phyloP scores from a whole-genome alignment of 2,329 filamentous ascomycete genomes.

The Talaromyces pinophilus region DNA sequence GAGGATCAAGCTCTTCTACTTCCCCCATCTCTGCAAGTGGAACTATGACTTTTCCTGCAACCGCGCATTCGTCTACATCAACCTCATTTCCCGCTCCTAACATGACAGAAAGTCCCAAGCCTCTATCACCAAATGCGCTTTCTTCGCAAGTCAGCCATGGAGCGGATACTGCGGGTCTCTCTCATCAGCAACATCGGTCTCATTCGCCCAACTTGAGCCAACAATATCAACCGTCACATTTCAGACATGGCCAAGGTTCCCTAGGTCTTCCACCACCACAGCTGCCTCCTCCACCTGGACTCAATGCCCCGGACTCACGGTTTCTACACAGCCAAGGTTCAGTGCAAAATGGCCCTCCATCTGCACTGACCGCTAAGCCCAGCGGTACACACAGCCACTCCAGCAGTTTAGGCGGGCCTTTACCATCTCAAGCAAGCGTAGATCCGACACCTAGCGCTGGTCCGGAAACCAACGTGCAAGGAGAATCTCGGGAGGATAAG shows the following conservation, averaged over 20 bases:
- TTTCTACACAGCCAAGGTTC: conserved; percentile 44
- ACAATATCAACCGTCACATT: conserved; percentile 47
- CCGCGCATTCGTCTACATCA: conserved; percentile 47
- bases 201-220: conserved; percentile 48
- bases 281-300: conserved; percentile 46
- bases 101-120: conserved; percentile 86
- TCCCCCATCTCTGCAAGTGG: conserved; percentile 53
- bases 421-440: conserved; percentile 29
- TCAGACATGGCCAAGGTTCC: conserved; percentile 27
- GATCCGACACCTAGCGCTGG: conserved; percentile 19
- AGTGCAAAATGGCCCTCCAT: conserved; percentile 35
- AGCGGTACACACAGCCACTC: conserved; percentile 38
- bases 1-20: conserved; percentile 56
- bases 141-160: conserved; percentile 42
- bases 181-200: conserved; percentile 45
- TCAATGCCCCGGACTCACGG: conserved; percentile 44
- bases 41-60: conserved; percentile 43
- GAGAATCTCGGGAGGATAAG: conserved; percentile 40
- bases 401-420: conserved; percentile 36
- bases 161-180: conserved; percentile 35
- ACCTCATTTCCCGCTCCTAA: conserved; percentile 67
- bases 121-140: conserved; percentile 57
- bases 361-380: conserved; percentile 39
- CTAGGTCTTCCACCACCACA: conserved; percentile 46
- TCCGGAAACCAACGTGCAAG: conserved; percentile 29